Evolutionary conservation across 2,329 filamentous ascomycete genomes (phyloP), one percentile per base, ranked within the genome.

Genomic region (Aquanectria penicillioides): DNA sequence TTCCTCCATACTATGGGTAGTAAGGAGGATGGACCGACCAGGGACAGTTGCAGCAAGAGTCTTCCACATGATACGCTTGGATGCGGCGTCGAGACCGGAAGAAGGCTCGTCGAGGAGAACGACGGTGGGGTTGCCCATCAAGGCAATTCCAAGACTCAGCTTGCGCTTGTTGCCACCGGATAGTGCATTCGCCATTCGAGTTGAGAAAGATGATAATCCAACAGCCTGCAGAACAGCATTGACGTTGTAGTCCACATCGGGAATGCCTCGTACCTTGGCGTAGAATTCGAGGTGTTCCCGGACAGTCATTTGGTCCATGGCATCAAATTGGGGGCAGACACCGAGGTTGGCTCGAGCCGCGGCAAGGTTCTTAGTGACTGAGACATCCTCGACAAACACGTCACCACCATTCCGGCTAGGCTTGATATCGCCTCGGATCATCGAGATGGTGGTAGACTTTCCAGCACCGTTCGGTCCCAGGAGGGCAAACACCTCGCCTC

Each of bases 91-190:
- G 79, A 97, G 91, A 1, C 94, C 93, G 0, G 89, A 93, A 0
- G 87, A 91, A 0, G 94, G 94, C 72, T 97, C 94, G 70, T 98
- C 94, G 2, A 97, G 88, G 0, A 97, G 82, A 1, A 98, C 80
- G 0, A 97, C 93, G 0, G 89, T 87, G 0, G 94, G 94, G 68
- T 97, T 97, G 4, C 94, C 94, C 85, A 97, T 97, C 2, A 98
- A 80, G 0, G 94, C 94, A 53, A 97, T 97, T 3, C 91, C 94
- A 0, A 97, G 83, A 15, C 88, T 92, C 1, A 98, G 80, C 75
- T 97, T 98, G n/a, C 94, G 84, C 79, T 96, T 96, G 78, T 97
- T 97, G 25, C 94, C 94, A 8, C 94, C 94, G 0, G 91, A 94
- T 0, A 97, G 83, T 40, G 91, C 90, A 52, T 85, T 83, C 0